A percentile compares a stretch with the other conserved stretches of the same genome.
phyloP scores from a whole-genome alignment of 2,329 filamentous ascomycete genomes.

The Claviceps lovelessii region DNA sequence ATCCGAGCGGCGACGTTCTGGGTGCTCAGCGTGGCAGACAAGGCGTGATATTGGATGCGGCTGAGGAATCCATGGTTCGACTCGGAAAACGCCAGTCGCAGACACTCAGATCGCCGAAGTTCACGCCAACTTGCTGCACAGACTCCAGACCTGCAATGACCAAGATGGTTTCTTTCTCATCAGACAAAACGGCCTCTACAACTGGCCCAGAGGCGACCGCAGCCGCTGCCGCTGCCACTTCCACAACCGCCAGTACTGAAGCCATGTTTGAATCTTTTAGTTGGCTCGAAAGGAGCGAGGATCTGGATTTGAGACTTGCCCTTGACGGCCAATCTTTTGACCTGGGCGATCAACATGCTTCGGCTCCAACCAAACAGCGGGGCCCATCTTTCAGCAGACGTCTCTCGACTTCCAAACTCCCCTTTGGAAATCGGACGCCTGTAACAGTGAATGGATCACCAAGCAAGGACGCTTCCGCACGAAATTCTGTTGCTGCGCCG shows the following conservation, averaged over 20 bases:
- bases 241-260: constrained; percentile 21
- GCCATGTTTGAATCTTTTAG: constrained; percentile 54
- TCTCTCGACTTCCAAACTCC: constrained; percentile 54
- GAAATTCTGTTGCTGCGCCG: constrained; percentile 13
- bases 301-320: constrained; percentile 51
- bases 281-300: constrained; percentile 60
- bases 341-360: constrained; percentile 33
- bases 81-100: constrained; percentile 14
- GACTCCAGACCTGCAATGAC: constrained; percentile 3
- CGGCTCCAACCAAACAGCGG: constrained; percentile 28
- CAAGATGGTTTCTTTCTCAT: constrained; percentile 13
- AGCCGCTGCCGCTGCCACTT: not conserved
- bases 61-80: constrained; percentile 15
- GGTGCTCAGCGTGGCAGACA: constrained; percentile 28
- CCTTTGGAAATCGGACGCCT: constrained; percentile 40
- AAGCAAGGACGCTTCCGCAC: constrained; percentile 25
- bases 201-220: constrained; percentile 7
- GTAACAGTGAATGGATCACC: constrained; percentile 33
- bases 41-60: constrained; percentile 24
- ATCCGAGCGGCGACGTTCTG: constrained; percentile 52
- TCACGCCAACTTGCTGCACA: not conserved
- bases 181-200: constrained; percentile 6
- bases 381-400: constrained; percentile 54
- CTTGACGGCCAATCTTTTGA: constrained; percentile 59
- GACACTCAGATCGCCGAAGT: constrained; percentile 9